These are phyloP conservation scores for Prunus yedoensis DNA, from an alignment of 331 rosid species.

Conservation along the genomic window DNA sequence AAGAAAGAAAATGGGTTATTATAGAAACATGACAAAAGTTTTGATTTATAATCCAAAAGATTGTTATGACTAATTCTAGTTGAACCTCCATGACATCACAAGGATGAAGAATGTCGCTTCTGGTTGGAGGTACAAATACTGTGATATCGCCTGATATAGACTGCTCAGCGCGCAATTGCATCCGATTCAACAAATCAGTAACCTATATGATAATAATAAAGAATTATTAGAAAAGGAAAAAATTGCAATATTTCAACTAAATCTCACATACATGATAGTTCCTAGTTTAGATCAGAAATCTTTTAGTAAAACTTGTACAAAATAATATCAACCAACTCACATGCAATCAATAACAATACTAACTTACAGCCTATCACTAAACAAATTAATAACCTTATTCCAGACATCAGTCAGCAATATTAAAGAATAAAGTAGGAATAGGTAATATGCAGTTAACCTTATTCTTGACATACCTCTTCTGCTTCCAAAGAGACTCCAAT, in stretches of 20 bases:
- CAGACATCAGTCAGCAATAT: background rate
- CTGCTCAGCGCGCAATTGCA: slow-evolving; percentile 74
- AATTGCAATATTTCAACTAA: slow-evolving; percentile 11
- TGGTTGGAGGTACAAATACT: slow-evolving; percentile 83
- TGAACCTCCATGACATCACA: slow-evolving; percentile 97
- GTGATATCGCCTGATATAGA: slow-evolving; percentile 42
- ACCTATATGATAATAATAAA: slow-evolving; percentile 50
- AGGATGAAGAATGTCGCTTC: slow-evolving; percentile 96
- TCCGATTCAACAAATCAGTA: slow-evolving; percentile 65
- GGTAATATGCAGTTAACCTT: background rate
- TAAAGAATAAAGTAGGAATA: background rate
- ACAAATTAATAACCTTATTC: background rate
- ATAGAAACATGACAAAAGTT: slow-evolving; percentile 1
- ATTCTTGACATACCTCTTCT: slow-evolving; percentile 53
- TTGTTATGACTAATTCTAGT: background rate
- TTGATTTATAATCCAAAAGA: slow-evolving; percentile 4
- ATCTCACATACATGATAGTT: background rate
- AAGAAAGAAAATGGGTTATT: slow-evolving; percentile 22
- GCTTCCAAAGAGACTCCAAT: slow-evolving; percentile 81
- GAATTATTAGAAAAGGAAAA: slow-evolving; percentile 13
- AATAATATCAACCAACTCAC: too few relatives aligned
- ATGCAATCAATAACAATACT: background rate
- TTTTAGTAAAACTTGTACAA: background rate
- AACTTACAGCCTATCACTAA: background rate
- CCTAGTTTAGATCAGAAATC: background rate